Evolutionary conservation across 305 asterid species (phyloP), one percentile per base, ranked within the genome.

Genomic region (Petunia hybrid): DNA sequence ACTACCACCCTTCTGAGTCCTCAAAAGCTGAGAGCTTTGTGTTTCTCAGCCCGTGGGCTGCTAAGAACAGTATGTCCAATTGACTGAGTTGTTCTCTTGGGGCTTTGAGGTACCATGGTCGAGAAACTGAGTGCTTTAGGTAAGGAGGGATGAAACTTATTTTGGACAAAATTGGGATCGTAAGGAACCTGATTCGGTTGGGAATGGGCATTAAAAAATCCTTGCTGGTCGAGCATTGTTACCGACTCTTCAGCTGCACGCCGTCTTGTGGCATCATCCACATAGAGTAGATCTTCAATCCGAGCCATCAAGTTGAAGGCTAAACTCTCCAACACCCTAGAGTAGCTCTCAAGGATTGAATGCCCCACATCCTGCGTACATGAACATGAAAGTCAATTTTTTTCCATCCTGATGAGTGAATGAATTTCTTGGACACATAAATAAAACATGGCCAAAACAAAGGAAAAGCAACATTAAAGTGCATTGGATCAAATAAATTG

Each of bases 331-430:
- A 93, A 83, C 87, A 93, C 98, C 90, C 99, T 91, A 1, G 98
- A 95, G 81, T 95, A 93, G 90, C 98, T 92, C 85, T 95, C 98
- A 35, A 95, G 97, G 83, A 95, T 94, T 35, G 99, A 91, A 64
- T 92, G 93, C 77, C 99, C 99, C 7, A 95, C 92, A 85, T 95
- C 99, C 99, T 93, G 59, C 81, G 83, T 61, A 43, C 80, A 82
- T 65, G 63, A 73, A 83, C 46, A 81, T 1, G 55, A 57, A 67
- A 56, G 51, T 51, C 51, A 22, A 36, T 14, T 4, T 46, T 79
- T 35, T 53, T 46, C 57, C 48, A 51, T 80, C 77, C 75, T 9
- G 43, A 51, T 48, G 56, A 42, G 43, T 4, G 42, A 42, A 60
- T 10, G 64, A 53, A 60, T 46, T 57, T 35, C 36, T 31, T 60